phyloP scores from a whole-genome alignment of 2,329 filamentous ascomycete species.

The Lasiodiplodia theobromae region DNA sequence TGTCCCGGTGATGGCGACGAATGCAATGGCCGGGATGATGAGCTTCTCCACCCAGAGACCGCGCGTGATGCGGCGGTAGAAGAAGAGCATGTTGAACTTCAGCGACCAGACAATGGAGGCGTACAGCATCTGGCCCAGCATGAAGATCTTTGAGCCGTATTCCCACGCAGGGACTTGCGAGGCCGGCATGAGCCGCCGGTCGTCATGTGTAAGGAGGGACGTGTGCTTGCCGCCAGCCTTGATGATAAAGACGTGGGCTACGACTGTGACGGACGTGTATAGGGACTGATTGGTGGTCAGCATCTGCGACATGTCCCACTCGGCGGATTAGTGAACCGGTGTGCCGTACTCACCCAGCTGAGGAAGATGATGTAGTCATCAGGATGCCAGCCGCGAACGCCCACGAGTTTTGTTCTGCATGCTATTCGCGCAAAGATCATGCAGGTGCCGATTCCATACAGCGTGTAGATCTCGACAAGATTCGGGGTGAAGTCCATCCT shows the following conservation, averaged over 20 bases:
- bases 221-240: slow-evolving; percentile 40
- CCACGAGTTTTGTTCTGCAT: slow-evolving; percentile 45
- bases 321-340: not conserved
- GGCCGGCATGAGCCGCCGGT: slow-evolving; percentile 35
- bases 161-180: not conserved
- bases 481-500: slow-evolving; percentile 5
- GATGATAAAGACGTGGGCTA: slow-evolving; percentile 33
- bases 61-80: slow-evolving; percentile 48
- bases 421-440: slow-evolving; percentile 45
- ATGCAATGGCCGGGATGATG: slow-evolving; percentile 44
- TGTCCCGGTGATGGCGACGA: slow-evolving; percentile 39
- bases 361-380: slow-evolving; percentile 47
- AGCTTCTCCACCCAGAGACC: slow-evolving; percentile 47
- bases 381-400: slow-evolving; percentile 40
- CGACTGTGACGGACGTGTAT: slow-evolving; percentile 35
- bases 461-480: slow-evolving; percentile 46
- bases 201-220: slow-evolving; percentile 42
- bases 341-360: slow-evolving; percentile 36
- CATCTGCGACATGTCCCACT: not conserved
- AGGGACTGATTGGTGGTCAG: slow-evolving; percentile 20
- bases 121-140: slow-evolving; percentile 35
- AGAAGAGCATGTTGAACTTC: slow-evolving; percentile 53
- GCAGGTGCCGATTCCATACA: slow-evolving; percentile 43
- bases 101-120: slow-evolving; percentile 49
- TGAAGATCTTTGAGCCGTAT: slow-evolving; percentile 8